Evolutionary conservation across 1,284 basidiomycete species (phyloP).

Genomic region (Ceratobasidium sp.): DNA sequence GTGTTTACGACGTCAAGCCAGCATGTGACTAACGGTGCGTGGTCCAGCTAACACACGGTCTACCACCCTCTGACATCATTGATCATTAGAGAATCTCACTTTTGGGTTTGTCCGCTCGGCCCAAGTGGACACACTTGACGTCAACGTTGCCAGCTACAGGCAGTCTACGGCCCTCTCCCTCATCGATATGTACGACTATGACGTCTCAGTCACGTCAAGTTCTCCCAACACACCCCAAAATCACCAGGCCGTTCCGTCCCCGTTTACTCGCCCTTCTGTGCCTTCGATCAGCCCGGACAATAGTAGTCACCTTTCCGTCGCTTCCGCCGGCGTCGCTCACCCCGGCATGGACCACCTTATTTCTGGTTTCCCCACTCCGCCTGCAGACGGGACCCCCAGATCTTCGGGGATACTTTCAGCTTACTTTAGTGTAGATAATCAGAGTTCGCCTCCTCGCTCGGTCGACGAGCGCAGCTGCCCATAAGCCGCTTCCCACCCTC

Average conservation of each 20-base stretch:
- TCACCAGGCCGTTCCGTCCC: not conserved
- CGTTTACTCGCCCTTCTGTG: not conserved
- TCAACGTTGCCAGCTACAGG: conserved; percentile 1
- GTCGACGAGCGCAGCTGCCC: conserved; percentile 25
- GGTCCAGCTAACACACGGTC: not conserved
- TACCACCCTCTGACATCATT: not conserved
- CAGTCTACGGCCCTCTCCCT: conserved; percentile 36
- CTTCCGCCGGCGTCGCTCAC: conserved; percentile 3
- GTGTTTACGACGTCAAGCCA: conserved; percentile 30
- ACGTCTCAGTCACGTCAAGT: conserved; percentile 23
- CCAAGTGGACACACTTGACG: conserved; percentile 22
- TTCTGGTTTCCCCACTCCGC: conserved; percentile 24
- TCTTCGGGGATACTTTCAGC: conserved; percentile 26
- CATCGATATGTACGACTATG: conserved; percentile 44
- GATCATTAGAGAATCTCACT: conserved; percentile 26
- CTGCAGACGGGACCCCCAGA: conserved; percentile 18
- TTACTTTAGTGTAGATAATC: conserved; percentile 38
- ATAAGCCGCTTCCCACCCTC: not conserved
- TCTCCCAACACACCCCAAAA: conserved; percentile 34
- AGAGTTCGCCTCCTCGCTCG: conserved; percentile 27
- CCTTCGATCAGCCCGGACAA: not conserved
- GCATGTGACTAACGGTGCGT: conserved; percentile 27
- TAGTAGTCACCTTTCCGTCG: not conserved
- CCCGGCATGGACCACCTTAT: conserved; percentile 17
- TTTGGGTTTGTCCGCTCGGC: conserved; percentile 37